Evolutionary conservation across 805 yeast species (phyloP).

Genomic region (Hermanozyma aechmeae): DNA sequence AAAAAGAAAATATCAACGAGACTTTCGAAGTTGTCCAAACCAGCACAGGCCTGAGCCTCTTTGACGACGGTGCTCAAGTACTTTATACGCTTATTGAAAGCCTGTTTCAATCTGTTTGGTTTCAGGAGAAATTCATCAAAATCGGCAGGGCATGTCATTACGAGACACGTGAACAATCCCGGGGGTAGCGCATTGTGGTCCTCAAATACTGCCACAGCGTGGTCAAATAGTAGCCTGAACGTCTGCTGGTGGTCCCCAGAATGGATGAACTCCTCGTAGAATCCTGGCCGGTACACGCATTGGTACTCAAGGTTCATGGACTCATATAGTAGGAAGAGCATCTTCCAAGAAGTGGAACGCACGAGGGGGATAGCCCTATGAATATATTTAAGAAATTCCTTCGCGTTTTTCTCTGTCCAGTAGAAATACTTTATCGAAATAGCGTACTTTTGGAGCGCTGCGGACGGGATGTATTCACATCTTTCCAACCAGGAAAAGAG

Average conservation of each 20-base stretch:
- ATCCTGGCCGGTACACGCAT: slow-evolving; percentile 26
- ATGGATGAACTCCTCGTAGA: slow-evolving; percentile 18
- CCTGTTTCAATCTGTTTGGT: slow-evolving; percentile 21
- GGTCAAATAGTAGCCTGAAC: slow-evolving; percentile 24
- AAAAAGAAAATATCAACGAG: slow-evolving; percentile 26
- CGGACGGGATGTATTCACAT: slow-evolving; percentile 19
- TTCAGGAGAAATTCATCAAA: slow-evolving; percentile 19
- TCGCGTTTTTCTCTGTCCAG: slow-evolving; percentile 17
- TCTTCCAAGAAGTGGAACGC: slow-evolving; percentile 26
- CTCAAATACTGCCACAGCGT: slow-evolving; percentile 20
- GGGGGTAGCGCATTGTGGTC: slow-evolving; percentile 13
- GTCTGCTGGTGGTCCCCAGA: slow-evolving; percentile 13
- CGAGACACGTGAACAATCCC: slow-evolving; percentile 21
- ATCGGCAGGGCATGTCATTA: slow-evolving; percentile 24
- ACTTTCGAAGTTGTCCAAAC: slow-evolving; percentile 25
- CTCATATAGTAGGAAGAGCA: slow-evolving; percentile 22
- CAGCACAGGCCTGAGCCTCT: slow-evolving; percentile 17
- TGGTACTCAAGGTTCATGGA: slow-evolving; percentile 25
- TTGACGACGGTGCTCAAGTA: slow-evolving; percentile 19
- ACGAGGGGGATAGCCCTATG: slow-evolving; percentile 17
- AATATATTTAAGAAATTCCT: slow-evolving; percentile 13
- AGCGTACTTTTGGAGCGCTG: slow-evolving; percentile 20
- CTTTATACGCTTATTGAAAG: slow-evolving; percentile 27
- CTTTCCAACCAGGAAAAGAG: slow-evolving; percentile 15
- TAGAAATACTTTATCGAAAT: slow-evolving; percentile 25